phyloP scores from a whole-genome alignment of 345 rosid genomes.

The Populus simonii region DNA sequence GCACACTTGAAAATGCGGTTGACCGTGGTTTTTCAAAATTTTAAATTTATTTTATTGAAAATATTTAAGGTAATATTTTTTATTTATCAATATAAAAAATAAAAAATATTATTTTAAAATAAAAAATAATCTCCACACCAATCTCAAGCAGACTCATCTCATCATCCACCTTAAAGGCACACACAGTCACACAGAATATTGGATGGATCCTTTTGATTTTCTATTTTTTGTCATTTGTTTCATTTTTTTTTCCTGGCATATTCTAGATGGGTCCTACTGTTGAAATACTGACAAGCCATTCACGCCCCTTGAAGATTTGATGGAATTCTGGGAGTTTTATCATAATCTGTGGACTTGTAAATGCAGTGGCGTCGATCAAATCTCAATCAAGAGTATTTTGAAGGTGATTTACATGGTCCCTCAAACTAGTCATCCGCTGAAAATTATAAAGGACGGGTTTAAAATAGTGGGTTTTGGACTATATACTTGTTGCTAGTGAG shows the following conservation, averaged over 20 bases:
- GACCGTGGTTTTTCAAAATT: too few relatives aligned
- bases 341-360: not conserved
- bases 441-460: not conserved
- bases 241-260: not conserved
- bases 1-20: too few relatives aligned
- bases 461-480: too few relatives aligned
- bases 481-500: too few relatives aligned
- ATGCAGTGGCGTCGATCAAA: not conserved
- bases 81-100: too few relatives aligned
- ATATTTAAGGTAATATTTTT: too few relatives aligned
- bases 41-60: too few relatives aligned
- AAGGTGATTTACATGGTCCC: not conserved
- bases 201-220: not conserved
- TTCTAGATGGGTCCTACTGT: not conserved
- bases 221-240: not conserved
- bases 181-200: not conserved
- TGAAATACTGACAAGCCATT: not conserved
- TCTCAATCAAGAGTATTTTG: not conserved
- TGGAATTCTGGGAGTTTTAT: not conserved
- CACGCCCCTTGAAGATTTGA: not conserved
- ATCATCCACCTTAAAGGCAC: not conserved
- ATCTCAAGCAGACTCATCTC: too few relatives aligned
- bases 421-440: not conserved
- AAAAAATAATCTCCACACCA: too few relatives aligned
- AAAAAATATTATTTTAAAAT: too few relatives aligned